A percentile compares a stretch with the other conserved stretches of the same genome.
Evolutionary conservation across 2,329 filamentous ascomycete genomes (phyloP).

Genomic region (Epichloe hybrida): DNA sequence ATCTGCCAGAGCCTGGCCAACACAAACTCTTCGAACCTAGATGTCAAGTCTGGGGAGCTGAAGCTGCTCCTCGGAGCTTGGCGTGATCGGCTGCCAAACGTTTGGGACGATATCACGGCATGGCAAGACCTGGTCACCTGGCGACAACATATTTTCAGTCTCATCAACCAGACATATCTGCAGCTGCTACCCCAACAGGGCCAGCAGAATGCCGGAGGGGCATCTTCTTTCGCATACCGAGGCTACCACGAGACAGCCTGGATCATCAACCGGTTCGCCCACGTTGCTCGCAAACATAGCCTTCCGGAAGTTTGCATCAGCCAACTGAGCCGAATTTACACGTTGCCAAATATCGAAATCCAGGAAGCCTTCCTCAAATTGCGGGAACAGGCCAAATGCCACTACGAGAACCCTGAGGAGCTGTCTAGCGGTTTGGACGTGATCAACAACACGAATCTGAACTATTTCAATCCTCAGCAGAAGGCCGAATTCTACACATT

Average conservation of each 20-base stretch:
- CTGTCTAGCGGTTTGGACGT: conserved; percentile 88
- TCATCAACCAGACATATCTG: conserved; percentile 92
- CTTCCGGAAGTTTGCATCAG: conserved; percentile 95
- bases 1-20: conserved; percentile 84
- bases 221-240: conserved; percentile 80
- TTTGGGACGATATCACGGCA: conserved; percentile 98
- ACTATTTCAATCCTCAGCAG: conserved; percentile 91
- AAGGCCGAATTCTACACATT: conserved; percentile 99
- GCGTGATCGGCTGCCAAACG: conserved; percentile 89
- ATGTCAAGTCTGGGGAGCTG: conserved; percentile 87
- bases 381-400: conserved; percentile 95
- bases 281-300: conserved; percentile 93
- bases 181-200: conserved; percentile 67
- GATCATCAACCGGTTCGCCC: conserved; percentile 98
- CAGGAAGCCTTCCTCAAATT: conserved; percentile 98
- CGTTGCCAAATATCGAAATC: conserved; percentile 96
- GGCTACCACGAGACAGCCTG: conserved; percentile 98
- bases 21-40: conserved; percentile 74
- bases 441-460: conserved; percentile 98
- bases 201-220: conserved; percentile 64
- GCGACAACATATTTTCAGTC: conserved; percentile 95
- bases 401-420: conserved; percentile 91
- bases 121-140: conserved; percentile 99
- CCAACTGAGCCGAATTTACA: conserved; percentile 95
- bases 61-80: conserved; percentile 89